These are phyloP conservation scores for Halteria grandinella DNA, from an alignment of 73 alveolate genomes.

Conservation along the genomic window DNA sequence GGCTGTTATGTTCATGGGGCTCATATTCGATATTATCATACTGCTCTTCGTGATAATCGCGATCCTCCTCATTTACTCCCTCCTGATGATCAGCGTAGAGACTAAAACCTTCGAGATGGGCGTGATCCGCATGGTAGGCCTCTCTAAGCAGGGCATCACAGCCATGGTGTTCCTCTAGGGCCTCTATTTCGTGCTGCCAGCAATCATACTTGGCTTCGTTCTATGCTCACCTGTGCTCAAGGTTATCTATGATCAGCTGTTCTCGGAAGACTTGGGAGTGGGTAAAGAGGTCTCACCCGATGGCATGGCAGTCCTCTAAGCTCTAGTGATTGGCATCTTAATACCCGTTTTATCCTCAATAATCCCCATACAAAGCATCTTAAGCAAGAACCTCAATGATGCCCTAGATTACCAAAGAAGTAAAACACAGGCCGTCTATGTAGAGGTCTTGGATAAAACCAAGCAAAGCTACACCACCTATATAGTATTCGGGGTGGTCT, in stretches of 20 bases:
- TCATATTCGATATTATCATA: conserved; percentile 78
- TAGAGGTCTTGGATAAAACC: conserved; percentile 51
- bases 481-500: conserved; percentile 83
- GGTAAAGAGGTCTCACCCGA: conserved; percentile 72
- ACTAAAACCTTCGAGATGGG: conserved; percentile 88
- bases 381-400: conserved; percentile 67
- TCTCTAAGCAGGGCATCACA: conserved; percentile 76
- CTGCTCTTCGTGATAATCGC: conserved; percentile 76
- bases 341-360: conserved; percentile 79
- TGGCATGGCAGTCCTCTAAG: conserved; percentile 56
- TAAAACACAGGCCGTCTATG: conserved; percentile 73
- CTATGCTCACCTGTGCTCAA: conserved; percentile 63
- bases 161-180: conserved; percentile 73
- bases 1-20: conserved; percentile 78
- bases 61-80: conserved; percentile 79
- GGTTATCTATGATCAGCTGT: conserved; percentile 13
- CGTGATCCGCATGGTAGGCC: conserved; percentile 86
- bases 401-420: conserved; percentile 78
- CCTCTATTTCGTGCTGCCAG: conserved; percentile 85
- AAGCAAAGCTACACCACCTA: conserved; percentile 13
- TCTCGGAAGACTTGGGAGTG: conserved; percentile 67
- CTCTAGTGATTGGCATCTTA: conserved; percentile 68
- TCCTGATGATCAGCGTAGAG: conserved; percentile 86
- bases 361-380: conserved; percentile 73
- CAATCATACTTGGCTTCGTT: conserved; percentile 72